Conservation (phyloP, 441 rosid species). For the Mallotus japonicus region DNA sequence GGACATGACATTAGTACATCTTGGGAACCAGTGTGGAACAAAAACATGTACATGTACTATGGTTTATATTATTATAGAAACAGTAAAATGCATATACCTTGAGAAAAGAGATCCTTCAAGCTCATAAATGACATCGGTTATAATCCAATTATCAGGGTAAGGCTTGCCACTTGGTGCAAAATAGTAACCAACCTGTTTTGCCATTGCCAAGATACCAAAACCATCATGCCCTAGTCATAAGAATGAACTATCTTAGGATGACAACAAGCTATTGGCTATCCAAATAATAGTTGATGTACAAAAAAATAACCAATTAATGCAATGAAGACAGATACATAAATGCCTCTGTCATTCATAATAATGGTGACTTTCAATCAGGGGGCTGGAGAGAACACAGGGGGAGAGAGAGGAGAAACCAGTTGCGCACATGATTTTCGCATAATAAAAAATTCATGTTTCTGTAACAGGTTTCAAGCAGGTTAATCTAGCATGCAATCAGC, state of each 20-base stretch:
- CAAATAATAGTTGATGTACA: constrained; percentile 4
- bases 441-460: constrained; percentile 1
- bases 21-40: background rate
- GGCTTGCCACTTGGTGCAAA: constrained; percentile 98
- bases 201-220: constrained; percentile 33
- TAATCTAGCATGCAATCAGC: background rate
- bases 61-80: constrained; percentile 3
- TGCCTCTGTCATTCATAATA: constrained; percentile 9
- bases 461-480: constrained; percentile 13
- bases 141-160: constrained; percentile 98
- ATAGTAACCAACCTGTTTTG: constrained; percentile 83
- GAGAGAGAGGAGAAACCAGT: background rate
- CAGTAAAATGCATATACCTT: constrained; percentile 43
- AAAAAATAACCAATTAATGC: constrained; percentile 1
- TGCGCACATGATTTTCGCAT: background rate
- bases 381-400: background rate
- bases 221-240: constrained; percentile 28
- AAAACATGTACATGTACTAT: background rate
- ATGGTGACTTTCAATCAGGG: background rate
- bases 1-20: constrained; percentile 4
- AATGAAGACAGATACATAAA: constrained; percentile 14
- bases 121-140: constrained; percentile 89
- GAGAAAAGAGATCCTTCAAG: constrained; percentile 81
- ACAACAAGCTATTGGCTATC: constrained; percentile 12
- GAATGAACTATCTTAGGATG: constrained; percentile 20